Percentiles rank a stretch among this genome's conserved stretches.
Conservation (phyloP, 305 asterid genomes). For the Solanum chacoense region DNA sequence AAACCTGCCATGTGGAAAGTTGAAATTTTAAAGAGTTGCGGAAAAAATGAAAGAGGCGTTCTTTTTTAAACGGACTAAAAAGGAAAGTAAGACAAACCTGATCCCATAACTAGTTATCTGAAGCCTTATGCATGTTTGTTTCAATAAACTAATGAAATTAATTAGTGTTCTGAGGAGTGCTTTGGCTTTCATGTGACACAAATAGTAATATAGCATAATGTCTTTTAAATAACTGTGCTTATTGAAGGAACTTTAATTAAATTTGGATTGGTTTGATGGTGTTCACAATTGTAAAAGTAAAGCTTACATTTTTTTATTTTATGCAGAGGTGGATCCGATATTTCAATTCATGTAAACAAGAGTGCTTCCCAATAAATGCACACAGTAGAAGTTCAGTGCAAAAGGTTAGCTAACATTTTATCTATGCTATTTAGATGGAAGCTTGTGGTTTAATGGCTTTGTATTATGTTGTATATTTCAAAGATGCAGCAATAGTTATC, state of each 20-base stretch:
- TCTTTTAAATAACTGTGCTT: background rate
- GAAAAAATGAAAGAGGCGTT: background rate
- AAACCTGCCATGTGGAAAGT: background rate
- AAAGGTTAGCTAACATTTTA: conserved; percentile 47
- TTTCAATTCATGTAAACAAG: conserved; percentile 61
- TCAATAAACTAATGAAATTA: background rate
- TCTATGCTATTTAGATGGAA: background rate
- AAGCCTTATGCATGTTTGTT: background rate
- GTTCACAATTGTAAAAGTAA: background rate
- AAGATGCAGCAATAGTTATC: background rate
- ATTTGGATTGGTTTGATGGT: background rate
- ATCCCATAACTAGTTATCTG: background rate
- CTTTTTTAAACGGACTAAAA: background rate
- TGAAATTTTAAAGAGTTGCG: background rate
- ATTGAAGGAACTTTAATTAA: background rate
- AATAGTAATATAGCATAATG: background rate
- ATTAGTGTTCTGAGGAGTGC: background rate
- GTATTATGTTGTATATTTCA: background rate
- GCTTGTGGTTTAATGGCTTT: background rate
- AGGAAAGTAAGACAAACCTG: background rate
- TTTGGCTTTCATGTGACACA: background rate
- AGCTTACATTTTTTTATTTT: background rate
- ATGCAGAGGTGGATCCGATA: conserved; percentile 64
- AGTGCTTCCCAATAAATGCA: conserved; percentile 76
- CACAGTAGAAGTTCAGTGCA: conserved; percentile 77